These are phyloP conservation scores for Scheffersomyces quercinus DNA, from an alignment of 1,139 yeast genomes.

Conservation along the genomic window DNA sequence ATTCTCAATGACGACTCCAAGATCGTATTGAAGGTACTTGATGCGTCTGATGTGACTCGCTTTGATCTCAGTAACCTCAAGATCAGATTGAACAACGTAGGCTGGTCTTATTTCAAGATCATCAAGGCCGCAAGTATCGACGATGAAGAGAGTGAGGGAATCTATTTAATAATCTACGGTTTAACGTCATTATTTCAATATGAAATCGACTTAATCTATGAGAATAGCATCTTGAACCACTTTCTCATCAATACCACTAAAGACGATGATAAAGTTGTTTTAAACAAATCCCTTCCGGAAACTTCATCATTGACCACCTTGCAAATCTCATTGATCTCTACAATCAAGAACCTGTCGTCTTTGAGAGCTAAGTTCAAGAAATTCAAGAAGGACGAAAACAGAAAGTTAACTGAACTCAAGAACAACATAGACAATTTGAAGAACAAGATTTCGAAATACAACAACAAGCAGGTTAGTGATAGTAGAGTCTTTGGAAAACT, in stretches of 20 bases:
- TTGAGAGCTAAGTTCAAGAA: slow-evolving; percentile 56
- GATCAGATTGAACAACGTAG: slow-evolving; percentile 58
- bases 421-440: slow-evolving; percentile 60
- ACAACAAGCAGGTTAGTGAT: slow-evolving; percentile 24
- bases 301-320: slow-evolving; percentile 59
- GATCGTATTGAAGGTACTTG: slow-evolving; percentile 46
- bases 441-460: slow-evolving; percentile 45
- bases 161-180: slow-evolving; percentile 56
- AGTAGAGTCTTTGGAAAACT: slow-evolving; percentile 39
- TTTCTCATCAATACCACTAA: slow-evolving; percentile 39
- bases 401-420: slow-evolving; percentile 51
- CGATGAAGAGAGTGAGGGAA: slow-evolving; percentile 39
- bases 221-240: slow-evolving; percentile 31
- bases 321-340: slow-evolving; percentile 62
- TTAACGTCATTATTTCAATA: slow-evolving; percentile 68
- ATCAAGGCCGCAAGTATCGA: slow-evolving; percentile 2
- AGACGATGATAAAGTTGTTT: slow-evolving; percentile 25
- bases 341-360: slow-evolving; percentile 54
- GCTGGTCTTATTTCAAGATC: slow-evolving; percentile 56
- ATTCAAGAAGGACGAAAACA: slow-evolving; percentile 61
- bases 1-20: slow-evolving; percentile 33
- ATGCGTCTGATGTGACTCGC: slow-evolving; percentile 14
- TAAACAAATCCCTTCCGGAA: slow-evolving; percentile 38
- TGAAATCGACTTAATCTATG: slow-evolving; percentile 57
- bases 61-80: slow-evolving; percentile 28